These are phyloP conservation scores for Fusarium algeriense DNA, from an alignment of 2,329 filamentous ascomycete genomes.

Conservation along the genomic window DNA sequence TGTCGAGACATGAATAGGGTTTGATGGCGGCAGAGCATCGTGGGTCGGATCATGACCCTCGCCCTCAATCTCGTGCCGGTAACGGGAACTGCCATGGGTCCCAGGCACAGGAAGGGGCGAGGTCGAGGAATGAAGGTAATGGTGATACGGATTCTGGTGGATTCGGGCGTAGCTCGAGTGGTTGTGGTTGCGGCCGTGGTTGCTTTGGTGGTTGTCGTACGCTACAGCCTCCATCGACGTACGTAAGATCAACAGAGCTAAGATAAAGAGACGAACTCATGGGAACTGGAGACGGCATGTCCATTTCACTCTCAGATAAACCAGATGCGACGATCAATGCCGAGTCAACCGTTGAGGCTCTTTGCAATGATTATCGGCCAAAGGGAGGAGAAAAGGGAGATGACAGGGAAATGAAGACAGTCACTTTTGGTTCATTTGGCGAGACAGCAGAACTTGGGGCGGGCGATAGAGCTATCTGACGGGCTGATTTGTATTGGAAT, in stretches of 20 bases:
- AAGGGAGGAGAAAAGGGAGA: conserved; percentile 27
- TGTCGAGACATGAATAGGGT: conserved; percentile 27
- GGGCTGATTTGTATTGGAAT: conserved; percentile 25
- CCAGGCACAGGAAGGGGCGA: conserved; percentile 34
- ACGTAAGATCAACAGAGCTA: conserved; percentile 35
- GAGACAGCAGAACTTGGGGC: conserved; percentile 8
- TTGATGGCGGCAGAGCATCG: conserved; percentile 29
- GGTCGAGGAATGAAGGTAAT: conserved; percentile 13
- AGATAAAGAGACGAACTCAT: conserved; percentile 30
- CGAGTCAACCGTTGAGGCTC: conserved; percentile 33
- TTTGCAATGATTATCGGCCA: conserved; percentile 14
- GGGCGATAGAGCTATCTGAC: conserved; percentile 11
- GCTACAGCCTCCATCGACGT: conserved; percentile 39
- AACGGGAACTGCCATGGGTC: conserved; percentile 23
- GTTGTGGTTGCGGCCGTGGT: conserved; percentile 2
- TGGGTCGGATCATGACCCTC: conserved; percentile 24
- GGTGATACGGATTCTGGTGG: conserved; percentile 22
- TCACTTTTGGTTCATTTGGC: conserved; percentile 22
- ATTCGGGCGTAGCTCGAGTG: conserved; percentile 27
- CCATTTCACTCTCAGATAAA: conserved; percentile 38
- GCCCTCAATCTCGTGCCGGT: conserved; percentile 13
- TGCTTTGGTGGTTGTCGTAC: conserved; percentile 15
- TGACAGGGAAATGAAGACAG: conserved; percentile 22
- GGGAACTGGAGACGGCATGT: conserved; percentile 34
- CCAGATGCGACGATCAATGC: conserved; percentile 24